Evolutionary conservation across 1,139 yeast species (phyloP), one percentile per base, ranked within the genome.

Genomic region (Zygosaccharomyces pseudobailii): DNA sequence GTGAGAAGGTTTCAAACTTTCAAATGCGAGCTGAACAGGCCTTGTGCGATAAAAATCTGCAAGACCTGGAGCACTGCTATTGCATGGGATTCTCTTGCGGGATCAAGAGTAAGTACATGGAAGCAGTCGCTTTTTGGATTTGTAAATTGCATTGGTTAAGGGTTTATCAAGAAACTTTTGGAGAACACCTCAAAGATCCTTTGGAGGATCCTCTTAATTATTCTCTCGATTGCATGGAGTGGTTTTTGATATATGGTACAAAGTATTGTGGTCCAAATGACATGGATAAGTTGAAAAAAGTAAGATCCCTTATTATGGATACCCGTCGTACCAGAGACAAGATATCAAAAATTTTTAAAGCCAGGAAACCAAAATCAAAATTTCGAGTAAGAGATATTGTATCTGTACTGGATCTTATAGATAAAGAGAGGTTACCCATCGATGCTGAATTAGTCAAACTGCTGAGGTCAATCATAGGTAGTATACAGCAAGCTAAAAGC

Each of bases 171-270:
- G 46, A 41, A 24, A 33, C 45, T 19, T 42, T 48, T 41, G 25
- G 38, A 31, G 32, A 40, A 27, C 31, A 35, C 33, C 30, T 42
- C 13, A 55, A 71, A 17, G 69, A 67, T 17, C 73, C 74, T 32
- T 66, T 82, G 48, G 67, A 71, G 42, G 24, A 28, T 20, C 13
- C 41, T 2, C 30, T 10, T 19, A 49, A 55, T 3, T 77, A 79
- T 55, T 68, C 82, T 28, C 28, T 53, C 4, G 21, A 40, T 8
- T 42, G 35, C 25, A 27, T 60, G 30, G 46, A 48, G 28, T 22
- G 40, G 13, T 58, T 54, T 41, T 47, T 56, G 22, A 27, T 44
- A 9, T 51, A 52, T 37, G 62, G 65, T 8, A 13, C 55, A 3
- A 47, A 51, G 22, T 49, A 47, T 38, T 56, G 56, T 33, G 46